These are phyloP conservation scores for Lachnellula arida DNA, from an alignment of 2,329 filamentous ascomycete species.

Conservation along the genomic window DNA sequence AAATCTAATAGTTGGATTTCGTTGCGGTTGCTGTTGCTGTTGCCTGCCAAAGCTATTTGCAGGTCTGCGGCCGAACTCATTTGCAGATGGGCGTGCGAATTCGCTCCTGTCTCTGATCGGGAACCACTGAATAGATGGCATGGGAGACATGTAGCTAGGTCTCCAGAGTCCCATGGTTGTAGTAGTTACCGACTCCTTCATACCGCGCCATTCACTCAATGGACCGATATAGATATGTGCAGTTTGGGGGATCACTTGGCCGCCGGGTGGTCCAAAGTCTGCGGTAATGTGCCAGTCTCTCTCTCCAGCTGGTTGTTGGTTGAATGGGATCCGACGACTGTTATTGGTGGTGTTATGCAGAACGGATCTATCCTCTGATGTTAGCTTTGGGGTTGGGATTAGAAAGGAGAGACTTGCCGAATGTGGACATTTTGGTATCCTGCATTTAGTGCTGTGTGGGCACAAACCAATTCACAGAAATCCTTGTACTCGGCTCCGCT, in stretches of 20 bases:
- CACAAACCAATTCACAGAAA: neutral
- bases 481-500: neutral
- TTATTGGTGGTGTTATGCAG: neutral
- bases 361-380: neutral
- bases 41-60: no score
- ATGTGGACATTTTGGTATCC: neutral
- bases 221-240: neutral
- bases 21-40: no score
- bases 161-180: neutral
- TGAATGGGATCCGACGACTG: neutral
- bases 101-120: neutral
- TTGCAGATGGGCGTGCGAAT: neutral
- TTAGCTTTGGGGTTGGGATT: neutral
- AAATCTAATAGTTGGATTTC: no score
- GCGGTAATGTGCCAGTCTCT: neutral
- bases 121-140: neutral
- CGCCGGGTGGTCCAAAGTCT: neutral
- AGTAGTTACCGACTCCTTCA: neutral
- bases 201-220: neutral
- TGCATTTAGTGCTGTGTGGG: neutral
- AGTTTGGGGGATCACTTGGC: neutral
- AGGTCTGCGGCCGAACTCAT: no score
- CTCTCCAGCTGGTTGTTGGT: neutral
- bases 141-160: neutral
- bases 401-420: neutral